Percentiles rank a stretch among this genome's conserved stretches.
These are phyloP conservation scores for Calonectria hawksworthii DNA, from an alignment of 2,329 filamentous ascomycete genomes.

Conservation along the genomic window DNA sequence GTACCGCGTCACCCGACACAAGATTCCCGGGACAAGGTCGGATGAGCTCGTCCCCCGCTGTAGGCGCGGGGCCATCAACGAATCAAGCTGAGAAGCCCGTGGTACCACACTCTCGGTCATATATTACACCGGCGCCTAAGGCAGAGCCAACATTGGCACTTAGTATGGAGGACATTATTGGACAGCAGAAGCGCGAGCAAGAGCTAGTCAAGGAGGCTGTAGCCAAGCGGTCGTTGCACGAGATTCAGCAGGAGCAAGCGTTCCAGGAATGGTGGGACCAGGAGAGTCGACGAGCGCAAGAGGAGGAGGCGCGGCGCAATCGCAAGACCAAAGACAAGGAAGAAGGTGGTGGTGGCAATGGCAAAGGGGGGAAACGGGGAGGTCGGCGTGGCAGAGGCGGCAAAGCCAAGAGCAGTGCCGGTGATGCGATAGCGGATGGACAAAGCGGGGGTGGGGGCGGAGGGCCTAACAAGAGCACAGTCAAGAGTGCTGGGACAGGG, in stretches of 20 bases:
- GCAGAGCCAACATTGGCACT: slow-evolving; percentile 76
- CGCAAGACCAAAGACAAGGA: slow-evolving; percentile 58
- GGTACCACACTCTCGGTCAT: slow-evolving; percentile 73
- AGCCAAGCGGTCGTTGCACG: slow-evolving; percentile 89
- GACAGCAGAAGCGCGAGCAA: slow-evolving; percentile 88
- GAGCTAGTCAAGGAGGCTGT: slow-evolving; percentile 85
- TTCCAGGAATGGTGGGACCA: slow-evolving; percentile 98
- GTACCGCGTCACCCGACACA: slow-evolving; percentile 73
- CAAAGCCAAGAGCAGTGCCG: slow-evolving; percentile 43
- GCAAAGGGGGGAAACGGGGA: slow-evolving; percentile 49
- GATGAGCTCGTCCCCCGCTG: slow-evolving; percentile 51
- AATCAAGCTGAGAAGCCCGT: slow-evolving; percentile 57
- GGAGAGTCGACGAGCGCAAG: slow-evolving; percentile 80
- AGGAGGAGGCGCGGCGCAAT: slow-evolving; percentile 66
- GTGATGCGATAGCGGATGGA: slow-evolving; percentile 34
- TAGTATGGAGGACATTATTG: slow-evolving; percentile 90
- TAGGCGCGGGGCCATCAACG: slow-evolving; percentile 43
- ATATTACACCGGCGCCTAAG: slow-evolving; percentile 69
- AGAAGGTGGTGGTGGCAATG: slow-evolving; percentile 43
- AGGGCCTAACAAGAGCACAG: slow-evolving; percentile 29
- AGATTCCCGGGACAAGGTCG: slow-evolving; percentile 71
- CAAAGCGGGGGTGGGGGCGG: slow-evolving; percentile 33
- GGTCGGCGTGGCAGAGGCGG: slow-evolving; percentile 50
- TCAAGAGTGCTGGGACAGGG: slow-evolving; percentile 26
- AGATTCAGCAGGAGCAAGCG: slow-evolving; percentile 96